These are phyloP conservation scores for Zygotorulaspora mrakii DNA, from an alignment of 1,139 yeast species.

Conservation along the genomic window DNA sequence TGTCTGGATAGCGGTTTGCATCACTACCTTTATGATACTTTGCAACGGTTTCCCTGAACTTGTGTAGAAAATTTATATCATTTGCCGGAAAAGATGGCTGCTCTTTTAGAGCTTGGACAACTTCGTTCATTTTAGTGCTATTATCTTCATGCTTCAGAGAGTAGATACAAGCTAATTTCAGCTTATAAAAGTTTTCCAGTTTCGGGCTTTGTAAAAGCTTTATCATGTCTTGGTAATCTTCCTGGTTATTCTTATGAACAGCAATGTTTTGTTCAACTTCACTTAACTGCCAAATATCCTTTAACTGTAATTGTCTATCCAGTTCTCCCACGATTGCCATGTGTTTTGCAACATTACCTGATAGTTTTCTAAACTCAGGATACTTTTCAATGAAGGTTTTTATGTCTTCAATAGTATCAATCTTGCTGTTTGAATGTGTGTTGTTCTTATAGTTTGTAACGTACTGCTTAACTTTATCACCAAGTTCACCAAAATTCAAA, in stretches of 20 bases:
- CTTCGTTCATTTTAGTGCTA: conserved; percentile 18
- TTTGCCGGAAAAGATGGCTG: conserved; percentile 24
- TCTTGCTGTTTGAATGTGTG: conserved; percentile 69
- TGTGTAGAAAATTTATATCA: conserved; percentile 31
- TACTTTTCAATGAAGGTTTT: conserved; percentile 85
- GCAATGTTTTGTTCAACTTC: conserved; percentile 86
- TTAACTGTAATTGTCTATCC: conserved; percentile 59
- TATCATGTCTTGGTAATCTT: conserved; percentile 48
- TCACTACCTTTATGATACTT: conserved; percentile 8
- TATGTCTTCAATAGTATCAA: conserved; percentile 78
- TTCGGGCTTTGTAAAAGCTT: conserved; percentile 37
- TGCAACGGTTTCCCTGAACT: conserved; percentile 23
- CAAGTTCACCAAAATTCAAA: conserved; percentile 89
- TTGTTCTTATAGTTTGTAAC: conserved; percentile 79
- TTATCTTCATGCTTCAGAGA: conserved; percentile 58
- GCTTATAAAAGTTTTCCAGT: conserved; percentile 44
- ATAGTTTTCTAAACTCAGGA: conserved; percentile 86
- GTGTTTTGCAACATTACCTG: conserved; percentile 90
- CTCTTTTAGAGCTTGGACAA: conserved; percentile 21
- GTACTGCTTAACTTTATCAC: conserved; percentile 80
- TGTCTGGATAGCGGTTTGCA: conserved; percentile 16
- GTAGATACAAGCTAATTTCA: conserved; percentile 66
- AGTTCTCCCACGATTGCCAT: conserved; percentile 85
- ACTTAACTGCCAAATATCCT: conserved; percentile 76
- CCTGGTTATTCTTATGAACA: conserved; percentile 56